Evolutionary conservation across 257 asterid species (phyloP), one percentile per base, ranked within the genome.

Genomic region (Nicotiana noctiflora): DNA sequence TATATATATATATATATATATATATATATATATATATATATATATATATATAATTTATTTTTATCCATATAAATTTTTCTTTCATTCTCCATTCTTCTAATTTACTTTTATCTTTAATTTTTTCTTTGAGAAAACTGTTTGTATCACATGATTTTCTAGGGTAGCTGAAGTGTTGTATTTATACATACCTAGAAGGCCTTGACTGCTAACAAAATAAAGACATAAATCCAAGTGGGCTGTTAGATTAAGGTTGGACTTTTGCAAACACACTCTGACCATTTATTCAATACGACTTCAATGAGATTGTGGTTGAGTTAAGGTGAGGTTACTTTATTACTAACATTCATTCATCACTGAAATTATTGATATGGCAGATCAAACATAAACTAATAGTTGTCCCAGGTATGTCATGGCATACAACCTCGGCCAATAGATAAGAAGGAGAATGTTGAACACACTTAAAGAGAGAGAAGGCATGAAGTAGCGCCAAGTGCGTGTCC

Each of bases 211-310:
- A 27, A 27, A 27, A 27, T 32, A 17, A 1, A 32, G 18, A 67
- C 51, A 40, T 18, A 49, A 14, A n/a, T 10, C 31, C 51, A 19
- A 56, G 18, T 68, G 68, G 27, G 17, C 5, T 40, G 77, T 40
- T 68, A 68, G 19, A 67, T 67, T 67, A 67, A n/a, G 18, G 6
- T 40, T 40, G 32, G 60, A 66, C 10, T 52, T 34, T 53, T 55
- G 63, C 75, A 29, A 56, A 11, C 56, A 83, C 86, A 79, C 27
- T 34, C 83, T 83, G 83, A 78, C 81, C 80, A 83, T 75, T 27
- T 27, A 27, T 27, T 27, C 29, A 27, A 27, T 2, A 27, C 29
- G 29, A 27, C 29, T 27, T 27, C 13, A 10, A 18, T 67, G 19
- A 14, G 60, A 46, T 31, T 27, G 59, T 32, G 82, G 57, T 56